These are phyloP conservation scores for Aspergillus ochraceoroseus DNA, from an alignment of 2,329 filamentous ascomycete species.

Conservation along the genomic window DNA sequence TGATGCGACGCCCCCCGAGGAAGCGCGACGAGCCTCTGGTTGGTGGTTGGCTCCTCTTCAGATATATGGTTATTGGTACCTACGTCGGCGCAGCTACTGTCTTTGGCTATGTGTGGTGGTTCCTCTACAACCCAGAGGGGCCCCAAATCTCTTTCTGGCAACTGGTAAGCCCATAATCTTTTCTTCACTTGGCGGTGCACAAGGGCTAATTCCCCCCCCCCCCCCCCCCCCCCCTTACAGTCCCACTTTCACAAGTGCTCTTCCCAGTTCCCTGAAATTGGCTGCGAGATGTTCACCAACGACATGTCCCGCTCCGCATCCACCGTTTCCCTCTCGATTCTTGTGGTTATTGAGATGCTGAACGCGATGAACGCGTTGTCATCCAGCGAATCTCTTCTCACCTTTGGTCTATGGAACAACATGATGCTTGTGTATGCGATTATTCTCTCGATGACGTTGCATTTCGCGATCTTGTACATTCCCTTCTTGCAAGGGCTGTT, in stretches of 20 bases:
- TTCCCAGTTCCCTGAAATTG: conserved; percentile 77
- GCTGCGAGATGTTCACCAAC: conserved; percentile 86
- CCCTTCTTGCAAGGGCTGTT: conserved; percentile 86
- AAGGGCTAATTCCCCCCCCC: too few species aligned
- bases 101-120: conserved; percentile 99
- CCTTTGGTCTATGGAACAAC: conserved; percentile 94
- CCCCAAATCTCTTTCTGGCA: conserved; percentile 90
- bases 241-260: conserved; percentile 92
- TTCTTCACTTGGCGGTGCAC: too few species aligned
- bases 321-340: conserved; percentile 81
- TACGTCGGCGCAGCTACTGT: conserved; percentile 95
- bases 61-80: conserved; percentile 91
- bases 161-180: conserved; percentile 49
- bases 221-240: too few species aligned
- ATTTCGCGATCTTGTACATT: conserved; percentile 89
- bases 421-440: conserved; percentile 98
- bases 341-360: conserved; percentile 98
- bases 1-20: conserved; percentile 88
- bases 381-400: conserved; percentile 88
- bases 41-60: conserved; percentile 93
- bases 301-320: conserved; percentile 83
- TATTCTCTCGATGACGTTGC: conserved; percentile 82
- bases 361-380: conserved; percentile 98
- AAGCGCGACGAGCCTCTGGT: conserved; percentile 92
- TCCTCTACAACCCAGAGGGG: conserved; percentile 88